Conservation (phyloP, 73 alveolate species). For the Symbiodinium pilosum region DNA sequence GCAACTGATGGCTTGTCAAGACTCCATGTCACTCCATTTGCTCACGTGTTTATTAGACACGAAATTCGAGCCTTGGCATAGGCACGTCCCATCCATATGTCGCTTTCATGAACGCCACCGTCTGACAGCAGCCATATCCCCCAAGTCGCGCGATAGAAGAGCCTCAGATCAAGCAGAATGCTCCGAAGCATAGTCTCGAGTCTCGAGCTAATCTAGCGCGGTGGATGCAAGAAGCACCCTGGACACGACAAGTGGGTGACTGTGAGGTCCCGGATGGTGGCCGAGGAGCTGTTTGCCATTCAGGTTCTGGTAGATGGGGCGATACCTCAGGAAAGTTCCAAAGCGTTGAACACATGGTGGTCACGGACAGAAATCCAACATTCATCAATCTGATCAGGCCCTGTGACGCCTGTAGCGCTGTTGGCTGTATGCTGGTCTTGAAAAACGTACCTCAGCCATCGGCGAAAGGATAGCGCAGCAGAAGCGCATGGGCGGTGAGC, state of each 20-base stretch:
- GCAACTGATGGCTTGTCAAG: not conserved
- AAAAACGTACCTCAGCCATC: constrained; percentile 23
- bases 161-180: too few species aligned
- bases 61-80: constrained; percentile 31
- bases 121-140: constrained; percentile 63
- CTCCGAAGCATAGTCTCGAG: too few species aligned
- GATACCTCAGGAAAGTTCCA: not conserved
- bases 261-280: too few species aligned
- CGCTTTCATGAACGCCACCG: constrained; percentile 74
- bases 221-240: too few species aligned
- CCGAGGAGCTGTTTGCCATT: constrained; percentile 44
- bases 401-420: constrained; percentile 51
- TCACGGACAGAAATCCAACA: too few species aligned
- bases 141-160: constrained; percentile 78
- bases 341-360: not conserved
- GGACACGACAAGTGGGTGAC: too few species aligned
- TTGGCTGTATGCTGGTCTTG: constrained; percentile 47
- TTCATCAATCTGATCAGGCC: not conserved
- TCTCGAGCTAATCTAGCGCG: too few species aligned
- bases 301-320: constrained; percentile 66
- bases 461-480: not conserved
- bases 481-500: too few species aligned
- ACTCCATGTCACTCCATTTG: not conserved
- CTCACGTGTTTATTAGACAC: too few species aligned
- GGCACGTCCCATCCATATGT: constrained; percentile 84